Percentiles rank a stretch among this genome's conserved stretches.
Evolutionary conservation across 2,329 filamentous ascomycete species (phyloP).

Genomic region (Apiospora saccharicola): DNA sequence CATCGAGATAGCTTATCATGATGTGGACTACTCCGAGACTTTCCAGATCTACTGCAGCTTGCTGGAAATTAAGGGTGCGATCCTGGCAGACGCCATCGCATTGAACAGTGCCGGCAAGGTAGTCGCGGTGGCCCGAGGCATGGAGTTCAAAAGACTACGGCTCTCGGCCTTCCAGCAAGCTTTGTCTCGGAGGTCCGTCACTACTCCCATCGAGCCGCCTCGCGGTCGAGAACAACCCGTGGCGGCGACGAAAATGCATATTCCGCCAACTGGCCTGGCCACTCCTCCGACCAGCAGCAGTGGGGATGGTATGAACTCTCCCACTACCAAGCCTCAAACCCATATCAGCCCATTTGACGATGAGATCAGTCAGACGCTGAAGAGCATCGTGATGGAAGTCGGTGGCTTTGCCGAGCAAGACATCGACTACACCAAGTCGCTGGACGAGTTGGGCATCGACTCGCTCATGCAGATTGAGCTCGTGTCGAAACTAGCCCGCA

Average conservation of each 20-base stretch:
- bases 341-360: neutral
- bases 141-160: conserved; percentile 24
- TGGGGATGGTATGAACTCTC: no score
- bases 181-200: conserved; percentile 5
- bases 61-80: conserved; percentile 24
- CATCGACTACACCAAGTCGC: conserved; percentile 24
- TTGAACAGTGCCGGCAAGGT: conserved; percentile 17
- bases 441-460: conserved; percentile 26
- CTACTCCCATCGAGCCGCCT: no score
- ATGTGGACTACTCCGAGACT: conserved; percentile 26
- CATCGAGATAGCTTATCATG: conserved; percentile 22
- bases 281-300: conserved; percentile 19
- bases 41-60: conserved; percentile 29
- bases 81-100: conserved; percentile 26
- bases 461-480: conserved; percentile 26
- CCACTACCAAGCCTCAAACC: no score
- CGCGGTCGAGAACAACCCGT: neutral
- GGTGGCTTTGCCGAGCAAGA: conserved; percentile 24
- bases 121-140: conserved; percentile 22
- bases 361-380: conserved; percentile 12
- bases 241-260: no score
- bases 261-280: neutral
- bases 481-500: conserved; percentile 19
- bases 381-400: conserved; percentile 25
- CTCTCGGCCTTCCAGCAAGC: conserved; percentile 24